Evolutionary conservation across 2,329 filamentous ascomycete species (phyloP), one percentile per base, ranked within the genome.

Genomic region (Trichophyton mentagrophytes): DNA sequence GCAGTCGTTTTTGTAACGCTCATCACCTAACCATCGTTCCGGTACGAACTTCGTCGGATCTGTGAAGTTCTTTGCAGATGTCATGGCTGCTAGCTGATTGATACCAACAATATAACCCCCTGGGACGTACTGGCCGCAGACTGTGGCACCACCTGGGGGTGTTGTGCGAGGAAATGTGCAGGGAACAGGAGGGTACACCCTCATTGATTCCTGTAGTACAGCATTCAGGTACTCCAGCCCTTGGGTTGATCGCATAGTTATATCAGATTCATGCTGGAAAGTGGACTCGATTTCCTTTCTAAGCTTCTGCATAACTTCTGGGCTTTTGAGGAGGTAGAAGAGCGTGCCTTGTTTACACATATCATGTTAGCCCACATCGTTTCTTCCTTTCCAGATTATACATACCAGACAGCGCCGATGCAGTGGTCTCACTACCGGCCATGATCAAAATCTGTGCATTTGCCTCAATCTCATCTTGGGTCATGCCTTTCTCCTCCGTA

Each of bases 351-450:
- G 42, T n/a, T 20, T 7, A n/a, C 2, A 7, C 17, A n/a, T 46
- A 20, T 7, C 42, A 7, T 46, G 42, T 46, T 46, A 46, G 42
- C 42, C 42, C 15, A 20, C 42, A 8, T 47, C 11, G 7, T 20
- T 22, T 11, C 44, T 47, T 20, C 20, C 44, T 20, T 11, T 47
- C 20, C 3, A 2, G 44, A 47, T 15, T n/a, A 0, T 47, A 46
- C 42, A 70, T 66, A 1, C 77, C 77, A 0, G 70, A 67, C 2
- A 80, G 66, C 2, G 73, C 66, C 0, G 77, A 77, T 0, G 77
- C 77, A 0, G 77, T 79, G 0, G 78, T 80, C 65, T 82, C 79
- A 1, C 49, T 55, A 22, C 49, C 49, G 4, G 49, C 22, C 22
- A 33, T 76, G 77, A 2, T 79, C 79, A 3, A 78, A 78, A 11